Evolutionary conservation across 805 yeast species (phyloP).

Genomic region (Zygosaccharomyces rouxii): DNA sequence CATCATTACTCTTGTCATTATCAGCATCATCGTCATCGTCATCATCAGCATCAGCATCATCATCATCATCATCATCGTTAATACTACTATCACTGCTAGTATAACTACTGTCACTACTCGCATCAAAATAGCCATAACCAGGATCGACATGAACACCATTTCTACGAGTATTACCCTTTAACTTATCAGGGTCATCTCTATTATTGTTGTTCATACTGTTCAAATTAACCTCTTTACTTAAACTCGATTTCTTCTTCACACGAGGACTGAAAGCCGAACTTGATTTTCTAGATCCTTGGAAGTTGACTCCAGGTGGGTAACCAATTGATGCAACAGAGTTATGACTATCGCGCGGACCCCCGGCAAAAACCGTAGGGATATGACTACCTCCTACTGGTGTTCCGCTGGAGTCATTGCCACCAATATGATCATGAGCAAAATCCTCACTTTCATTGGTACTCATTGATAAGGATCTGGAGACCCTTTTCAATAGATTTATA

Average conservation of each 20-base stretch:
- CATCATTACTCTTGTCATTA: not conserved
- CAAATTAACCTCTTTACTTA: conserved; percentile 23
- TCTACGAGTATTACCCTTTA: not conserved
- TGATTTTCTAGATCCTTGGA: conserved; percentile 12
- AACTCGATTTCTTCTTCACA: conserved; percentile 23
- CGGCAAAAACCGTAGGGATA: conserved; percentile 24
- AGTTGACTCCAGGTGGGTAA: conserved; percentile 14
- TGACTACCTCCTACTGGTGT: conserved; percentile 1
- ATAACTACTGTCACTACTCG: conserved; percentile 5
- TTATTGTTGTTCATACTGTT: conserved; percentile 1
- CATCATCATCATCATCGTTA: conserved; percentile 7
- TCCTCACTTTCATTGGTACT: conserved; percentile 27
- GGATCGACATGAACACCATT: not conserved
- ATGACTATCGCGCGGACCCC: conserved; percentile 26
- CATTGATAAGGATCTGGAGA: conserved; percentile 35
- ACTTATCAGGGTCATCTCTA: not conserved
- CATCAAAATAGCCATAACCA: conserved; percentile 1
- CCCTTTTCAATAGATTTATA: conserved; percentile 47
- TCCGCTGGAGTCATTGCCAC: conserved; percentile 1
- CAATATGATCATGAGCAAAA: conserved; percentile 13
- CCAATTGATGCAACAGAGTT: conserved; percentile 23
- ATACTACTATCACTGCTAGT: conserved; percentile 6
- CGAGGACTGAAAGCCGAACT: conserved; percentile 10
- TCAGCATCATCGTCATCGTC: not conserved
- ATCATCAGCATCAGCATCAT: conserved; percentile 5